Evolutionary conservation across 1,284 basidiomycete species (phyloP).

Genomic region (Papiliotrema nemorosa): DNA sequence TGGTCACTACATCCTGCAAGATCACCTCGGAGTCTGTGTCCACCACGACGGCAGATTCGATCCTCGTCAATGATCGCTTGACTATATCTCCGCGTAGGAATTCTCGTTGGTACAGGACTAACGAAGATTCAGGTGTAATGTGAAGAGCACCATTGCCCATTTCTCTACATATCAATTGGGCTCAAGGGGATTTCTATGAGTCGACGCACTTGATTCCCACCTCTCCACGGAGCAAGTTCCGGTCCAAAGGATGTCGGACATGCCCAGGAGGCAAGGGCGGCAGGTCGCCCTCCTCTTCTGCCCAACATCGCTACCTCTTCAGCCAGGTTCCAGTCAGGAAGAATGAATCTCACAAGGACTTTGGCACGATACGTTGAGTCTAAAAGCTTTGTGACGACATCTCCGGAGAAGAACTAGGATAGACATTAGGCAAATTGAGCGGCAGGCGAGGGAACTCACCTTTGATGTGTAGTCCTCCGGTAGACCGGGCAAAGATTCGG

Average conservation of each 20-base stretch:
- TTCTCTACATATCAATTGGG: constrained; percentile 15
- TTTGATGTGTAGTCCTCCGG: constrained; percentile 37
- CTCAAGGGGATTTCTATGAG: neutral
- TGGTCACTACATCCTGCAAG: constrained; percentile 71
- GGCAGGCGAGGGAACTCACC: constrained; percentile 14
- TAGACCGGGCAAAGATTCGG: constrained; percentile 34
- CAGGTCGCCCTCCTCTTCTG: constrained; percentile 34
- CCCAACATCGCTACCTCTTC: constrained; percentile 35
- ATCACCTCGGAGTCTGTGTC: constrained; percentile 61
- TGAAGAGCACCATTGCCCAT: constrained; percentile 59
- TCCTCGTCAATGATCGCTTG: constrained; percentile 70
- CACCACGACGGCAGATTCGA: constrained; percentile 72
- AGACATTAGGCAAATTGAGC: neutral
- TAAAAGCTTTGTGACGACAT: constrained; percentile 24
- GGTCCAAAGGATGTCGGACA: constrained; percentile 60
- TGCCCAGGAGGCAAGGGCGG: constrained; percentile 18
- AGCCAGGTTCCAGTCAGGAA: neutral
- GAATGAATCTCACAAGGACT: constrained; percentile 27
- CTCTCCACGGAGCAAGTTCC: constrained; percentile 71
- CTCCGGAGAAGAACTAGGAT: constrained; percentile 31
- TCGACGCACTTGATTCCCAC: constrained; percentile 65
- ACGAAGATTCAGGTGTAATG: constrained; percentile 66
- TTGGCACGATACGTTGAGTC: constrained; percentile 27
- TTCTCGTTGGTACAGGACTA: constrained; percentile 71
- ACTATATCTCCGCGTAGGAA: constrained; percentile 77